Conservation (phyloP, 2,329 filamentous ascomycete genomes). For the Penicillium sp. region DNA sequence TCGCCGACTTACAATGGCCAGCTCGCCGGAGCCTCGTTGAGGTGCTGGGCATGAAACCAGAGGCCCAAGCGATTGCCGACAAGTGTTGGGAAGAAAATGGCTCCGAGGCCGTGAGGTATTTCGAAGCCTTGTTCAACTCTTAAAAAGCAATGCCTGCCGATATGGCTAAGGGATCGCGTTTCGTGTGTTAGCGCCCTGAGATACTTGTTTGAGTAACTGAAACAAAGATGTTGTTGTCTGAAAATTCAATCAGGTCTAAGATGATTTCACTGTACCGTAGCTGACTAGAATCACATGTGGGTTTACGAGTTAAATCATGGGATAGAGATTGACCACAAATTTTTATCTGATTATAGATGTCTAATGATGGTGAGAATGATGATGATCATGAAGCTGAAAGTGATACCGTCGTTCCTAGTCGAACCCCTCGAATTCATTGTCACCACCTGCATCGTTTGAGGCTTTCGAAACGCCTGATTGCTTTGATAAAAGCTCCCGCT, state of each 20-base stretch:
- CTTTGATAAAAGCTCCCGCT: conserved; percentile 30
- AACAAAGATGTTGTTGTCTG: background rate
- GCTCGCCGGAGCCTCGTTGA: conserved; percentile 14
- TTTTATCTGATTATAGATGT: no score
- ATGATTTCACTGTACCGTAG: background rate
- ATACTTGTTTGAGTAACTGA: background rate
- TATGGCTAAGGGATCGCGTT: background rate
- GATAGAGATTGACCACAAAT: no score
- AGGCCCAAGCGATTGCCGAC: background rate
- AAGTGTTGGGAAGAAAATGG: background rate
- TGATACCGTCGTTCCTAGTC: conserved; percentile 34
- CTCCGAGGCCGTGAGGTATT: background rate
- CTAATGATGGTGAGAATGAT: background rate
- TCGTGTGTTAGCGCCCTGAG: background rate
- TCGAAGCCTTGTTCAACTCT: background rate
- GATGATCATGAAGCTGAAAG: background rate
- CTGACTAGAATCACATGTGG: background rate
- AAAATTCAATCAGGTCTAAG: background rate
- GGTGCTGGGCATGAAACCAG: background rate
- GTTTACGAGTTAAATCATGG: background rate
- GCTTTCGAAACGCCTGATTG: conserved; percentile 26
- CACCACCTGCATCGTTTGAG: conserved; percentile 20
- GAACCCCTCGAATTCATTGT: conserved; percentile 63
- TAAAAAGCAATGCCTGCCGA: background rate
- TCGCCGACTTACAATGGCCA: conserved; percentile 31